phyloP scores from a whole-genome alignment of 2,329 filamentous ascomycete species.

The Colletotrichum spaethianum region DNA sequence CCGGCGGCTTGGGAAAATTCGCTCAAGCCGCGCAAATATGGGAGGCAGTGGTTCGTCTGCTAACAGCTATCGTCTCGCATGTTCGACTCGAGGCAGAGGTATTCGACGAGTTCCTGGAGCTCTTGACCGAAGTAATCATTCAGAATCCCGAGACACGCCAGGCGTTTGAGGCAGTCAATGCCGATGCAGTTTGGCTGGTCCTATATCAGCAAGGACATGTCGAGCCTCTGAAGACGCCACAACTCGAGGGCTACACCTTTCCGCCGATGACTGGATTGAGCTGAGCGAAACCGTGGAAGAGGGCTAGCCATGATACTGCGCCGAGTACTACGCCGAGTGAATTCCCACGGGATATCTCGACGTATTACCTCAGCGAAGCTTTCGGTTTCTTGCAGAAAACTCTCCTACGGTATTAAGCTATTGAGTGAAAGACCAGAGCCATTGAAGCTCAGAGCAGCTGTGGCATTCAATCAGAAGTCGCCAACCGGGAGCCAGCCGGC shows the following conservation, averaged over 20 bases:
- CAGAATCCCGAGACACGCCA: constrained; percentile 63
- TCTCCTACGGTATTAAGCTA: neutral
- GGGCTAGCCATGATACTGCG: neutral
- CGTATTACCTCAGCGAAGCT: no score
- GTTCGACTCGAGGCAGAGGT: constrained; percentile 77
- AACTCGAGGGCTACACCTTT: constrained; percentile 60
- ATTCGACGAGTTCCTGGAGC: constrained; percentile 79
- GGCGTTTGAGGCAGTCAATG: constrained; percentile 75
- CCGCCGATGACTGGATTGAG: constrained; percentile 36
- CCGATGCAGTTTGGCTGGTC: constrained; percentile 83
- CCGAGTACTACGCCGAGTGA: neutral
- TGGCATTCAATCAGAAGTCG: neutral
- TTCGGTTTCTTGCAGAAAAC: neutral
- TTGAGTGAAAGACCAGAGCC: neutral
- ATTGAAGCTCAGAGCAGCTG: neutral
- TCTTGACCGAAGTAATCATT: constrained; percentile 70
- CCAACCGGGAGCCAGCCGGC: neutral
- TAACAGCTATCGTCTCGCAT: constrained; percentile 73
- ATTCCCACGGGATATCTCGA: no score
- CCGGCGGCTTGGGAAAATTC: constrained; percentile 68
- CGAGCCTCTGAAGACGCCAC: constrained; percentile 54
- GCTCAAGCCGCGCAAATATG: constrained; percentile 75
- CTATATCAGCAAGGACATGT: constrained; percentile 63
- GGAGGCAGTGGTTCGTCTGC: constrained; percentile 71
- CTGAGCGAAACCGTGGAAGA: neutral